These are phyloP conservation scores for Balakata baccata DNA, from an alignment of 345 rosid species.

Conservation along the genomic window DNA sequence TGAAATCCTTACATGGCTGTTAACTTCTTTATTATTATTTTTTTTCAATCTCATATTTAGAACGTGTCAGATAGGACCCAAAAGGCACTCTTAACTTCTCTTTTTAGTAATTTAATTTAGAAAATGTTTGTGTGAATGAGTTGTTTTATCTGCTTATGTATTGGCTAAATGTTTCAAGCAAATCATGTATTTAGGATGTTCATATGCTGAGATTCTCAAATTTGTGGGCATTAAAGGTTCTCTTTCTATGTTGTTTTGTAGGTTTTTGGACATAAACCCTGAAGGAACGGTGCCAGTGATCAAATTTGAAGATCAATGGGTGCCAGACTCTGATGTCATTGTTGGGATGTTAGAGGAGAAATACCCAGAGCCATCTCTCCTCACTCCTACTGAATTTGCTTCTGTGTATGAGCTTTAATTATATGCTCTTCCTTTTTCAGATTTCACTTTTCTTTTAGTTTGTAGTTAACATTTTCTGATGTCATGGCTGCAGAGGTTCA, in stretches of 20 bases:
- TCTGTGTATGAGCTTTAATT: slow-evolving; percentile 52
- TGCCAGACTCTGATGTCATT: slow-evolving; percentile 79
- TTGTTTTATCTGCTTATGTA: neutral
- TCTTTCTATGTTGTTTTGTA: slow-evolving; percentile 10
- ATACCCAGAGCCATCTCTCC: slow-evolving; percentile 66
- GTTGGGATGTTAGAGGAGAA: slow-evolving; percentile 77
- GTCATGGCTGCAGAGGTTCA: slow-evolving; percentile 48
- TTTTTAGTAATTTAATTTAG: no score
- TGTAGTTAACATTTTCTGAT: no score
- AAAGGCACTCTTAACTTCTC: no score
- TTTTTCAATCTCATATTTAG: no score
- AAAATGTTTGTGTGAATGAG: slow-evolving; percentile 14
- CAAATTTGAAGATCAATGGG: slow-evolving; percentile 79
- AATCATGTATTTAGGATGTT: neutral
- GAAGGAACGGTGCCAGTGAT: slow-evolving; percentile 78
- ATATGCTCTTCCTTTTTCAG: neutral
- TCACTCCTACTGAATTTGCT: slow-evolving; percentile 58
- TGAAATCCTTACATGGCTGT: neutral
- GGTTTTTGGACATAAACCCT: slow-evolving; percentile 77
- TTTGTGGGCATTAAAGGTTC: neutral
- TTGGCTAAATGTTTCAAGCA: neutral
- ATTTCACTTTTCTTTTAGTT: no score
- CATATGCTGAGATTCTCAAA: neutral
- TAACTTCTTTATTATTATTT: no score
- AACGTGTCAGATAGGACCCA: no score